Percentiles rank a stretch among this genome's conserved stretches.
phyloP scores from a whole-genome alignment of 768 basidiomycete species.

The Pleurotus ostreatus region DNA sequence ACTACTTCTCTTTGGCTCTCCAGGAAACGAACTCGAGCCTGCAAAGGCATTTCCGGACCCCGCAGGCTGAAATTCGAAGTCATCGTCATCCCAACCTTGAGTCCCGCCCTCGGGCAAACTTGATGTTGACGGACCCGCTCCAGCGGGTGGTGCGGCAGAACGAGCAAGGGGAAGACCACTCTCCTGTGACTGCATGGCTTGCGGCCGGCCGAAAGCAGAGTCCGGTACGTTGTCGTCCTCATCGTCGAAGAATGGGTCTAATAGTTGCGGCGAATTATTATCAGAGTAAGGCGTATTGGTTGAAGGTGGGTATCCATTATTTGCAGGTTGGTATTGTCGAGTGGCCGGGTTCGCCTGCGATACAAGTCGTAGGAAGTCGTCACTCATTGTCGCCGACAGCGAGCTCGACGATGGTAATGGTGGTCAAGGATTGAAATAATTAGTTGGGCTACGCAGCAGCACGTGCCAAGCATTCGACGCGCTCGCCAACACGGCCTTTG shows the following conservation, averaged over 20 bases:
- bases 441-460: not conserved
- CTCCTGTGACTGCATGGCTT: conserved; percentile 48
- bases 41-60: conserved; percentile 34
- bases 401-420: conserved; percentile 2
- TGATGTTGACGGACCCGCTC: conserved; percentile 44
- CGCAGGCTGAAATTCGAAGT: conserved; percentile 47
- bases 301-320: conserved; percentile 59
- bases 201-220: conserved; percentile 57
- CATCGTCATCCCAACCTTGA: conserved; percentile 74
- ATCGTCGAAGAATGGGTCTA: conserved; percentile 91
- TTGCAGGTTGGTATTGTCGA: conserved; percentile 46
- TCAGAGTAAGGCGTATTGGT: conserved; percentile 35
- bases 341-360: conserved; percentile 68
- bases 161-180: conserved; percentile 56
- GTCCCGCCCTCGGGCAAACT: conserved; percentile 36
- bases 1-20: conserved; percentile 17
- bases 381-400: conserved; percentile 42
- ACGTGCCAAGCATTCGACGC: conserved; percentile 8
- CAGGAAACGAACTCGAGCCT: conserved; percentile 37
- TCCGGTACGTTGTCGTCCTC: conserved; percentile 71
- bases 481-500: not conserved
- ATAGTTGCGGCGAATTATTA: conserved; percentile 40
- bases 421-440: conserved; percentile 4
- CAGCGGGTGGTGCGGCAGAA: conserved; percentile 60
- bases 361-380: conserved; percentile 73